Base-by-base conservation (phyloP, 495 filamentous ascomycete species). In the Aspergillus steynii region DNA sequence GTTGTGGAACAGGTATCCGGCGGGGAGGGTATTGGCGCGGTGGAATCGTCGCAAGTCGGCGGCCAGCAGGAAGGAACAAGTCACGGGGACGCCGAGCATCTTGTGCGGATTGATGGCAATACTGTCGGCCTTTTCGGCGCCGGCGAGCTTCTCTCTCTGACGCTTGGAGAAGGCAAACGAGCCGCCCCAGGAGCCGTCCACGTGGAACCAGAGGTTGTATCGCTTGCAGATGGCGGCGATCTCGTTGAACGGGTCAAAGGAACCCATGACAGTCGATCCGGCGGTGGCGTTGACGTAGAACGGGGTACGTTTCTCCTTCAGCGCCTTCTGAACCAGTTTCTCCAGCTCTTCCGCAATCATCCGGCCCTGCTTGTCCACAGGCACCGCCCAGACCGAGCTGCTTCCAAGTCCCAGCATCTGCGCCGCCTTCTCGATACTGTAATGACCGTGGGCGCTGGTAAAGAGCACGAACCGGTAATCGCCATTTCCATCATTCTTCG, bases 201-300 rank as follows among this genome's bases (percentile, higher is more conserved):
- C 77, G 74, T 98, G 95, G 73, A 97, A 70, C 94, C 94, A 98
- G 46, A 98, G 76, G 34, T 83, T 83, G 66, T 91, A 77, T 61
- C 82, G 80, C 53, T 81, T 73, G 78, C 92, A 96, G 15, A 97
- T 79, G 29, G 80, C 82, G 1, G 88, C 82, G 61, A 97, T 88
- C 12, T 80, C 83, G 26, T 80, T 70, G 62, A 97, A 86, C 2
- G 90, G 91, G 71, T 97, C 94, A 71, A 89, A 99, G 14, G 90
- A 92, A 25, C 94, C 95, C 60, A 93, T 75, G 9, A 97, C 95
- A 3, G 95, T 99, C 15, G 95, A 97, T 25, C 94, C 94, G 4
- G 95, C 94, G 1, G 94, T 97, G 4, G 94, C 90, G 69, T 97
- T 97, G 69, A 97, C 92, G 75, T 94, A 99, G 66, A 99, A 91